phyloP scores from a whole-genome alignment of 225 moss, liverwort and hornwort species.

The Polytrichum formosum region DNA sequence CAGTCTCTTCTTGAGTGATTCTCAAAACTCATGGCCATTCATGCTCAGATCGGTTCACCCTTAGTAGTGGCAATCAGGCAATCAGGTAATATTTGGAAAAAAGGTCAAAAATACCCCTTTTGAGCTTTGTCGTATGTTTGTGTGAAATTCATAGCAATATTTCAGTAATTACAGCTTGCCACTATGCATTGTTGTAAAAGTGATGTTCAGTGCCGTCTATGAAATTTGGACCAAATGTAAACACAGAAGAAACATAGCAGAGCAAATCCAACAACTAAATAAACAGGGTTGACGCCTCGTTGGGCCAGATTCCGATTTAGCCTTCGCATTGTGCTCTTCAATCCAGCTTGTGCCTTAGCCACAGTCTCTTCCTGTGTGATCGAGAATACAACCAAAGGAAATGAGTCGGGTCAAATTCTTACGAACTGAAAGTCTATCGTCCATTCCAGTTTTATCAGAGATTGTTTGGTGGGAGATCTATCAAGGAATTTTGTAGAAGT shows the following conservation, averaged over 20 bases:
- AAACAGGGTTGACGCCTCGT: conserved; percentile 40
- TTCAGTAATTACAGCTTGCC: too few relatives aligned
- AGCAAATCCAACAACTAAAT: conserved; percentile 41
- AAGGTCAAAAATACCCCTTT: too few relatives aligned
- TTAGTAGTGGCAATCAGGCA: too few relatives aligned
- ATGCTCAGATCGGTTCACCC: too few relatives aligned
- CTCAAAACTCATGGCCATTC: too few relatives aligned
- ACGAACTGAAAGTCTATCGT: neutral
- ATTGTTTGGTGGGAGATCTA: too few relatives aligned
- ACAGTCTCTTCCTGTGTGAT: conserved; percentile 54
- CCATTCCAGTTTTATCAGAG: too few relatives aligned
- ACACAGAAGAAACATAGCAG: conserved; percentile 50
- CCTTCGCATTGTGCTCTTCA: conserved; percentile 67
- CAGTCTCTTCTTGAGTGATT: too few relatives aligned
- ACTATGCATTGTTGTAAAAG: neutral
- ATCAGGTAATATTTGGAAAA: too few relatives aligned
- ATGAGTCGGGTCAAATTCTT: neutral
- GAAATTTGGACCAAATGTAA: conserved; percentile 41
- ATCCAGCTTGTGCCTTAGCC: conserved; percentile 58
- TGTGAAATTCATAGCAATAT: too few relatives aligned
- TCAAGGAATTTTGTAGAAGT: too few relatives aligned
- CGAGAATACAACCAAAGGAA: neutral
- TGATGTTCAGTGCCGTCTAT: conserved; percentile 18
- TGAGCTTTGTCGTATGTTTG: too few relatives aligned
- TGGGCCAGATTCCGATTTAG: conserved; percentile 55